These are phyloP conservation scores for Boletus smithii DNA, from an alignment of 1,284 basidiomycete species.

Conservation along the genomic window DNA sequence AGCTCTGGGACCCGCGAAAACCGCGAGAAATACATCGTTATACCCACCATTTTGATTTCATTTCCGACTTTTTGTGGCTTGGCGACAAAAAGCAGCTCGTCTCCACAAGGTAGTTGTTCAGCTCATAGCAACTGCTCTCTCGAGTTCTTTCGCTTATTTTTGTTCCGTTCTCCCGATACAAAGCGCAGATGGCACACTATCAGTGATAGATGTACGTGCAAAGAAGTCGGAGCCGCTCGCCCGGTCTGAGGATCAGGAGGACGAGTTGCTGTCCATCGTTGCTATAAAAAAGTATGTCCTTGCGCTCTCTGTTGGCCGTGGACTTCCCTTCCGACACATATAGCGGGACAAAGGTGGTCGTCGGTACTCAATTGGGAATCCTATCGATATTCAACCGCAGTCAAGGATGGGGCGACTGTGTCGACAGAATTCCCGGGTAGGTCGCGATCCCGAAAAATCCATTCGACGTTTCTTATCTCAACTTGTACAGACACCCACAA, in stretches of 20 bases:
- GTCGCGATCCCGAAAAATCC: slow-evolving; percentile 18
- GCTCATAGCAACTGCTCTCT: neutral
- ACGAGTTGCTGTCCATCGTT: slow-evolving; percentile 85
- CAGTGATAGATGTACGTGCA: slow-evolving; percentile 83
- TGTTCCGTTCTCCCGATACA: no score
- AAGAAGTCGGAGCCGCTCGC: slow-evolving; percentile 72
- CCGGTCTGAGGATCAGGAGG: slow-evolving; percentile 93
- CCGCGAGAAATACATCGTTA: slow-evolving; percentile 64
- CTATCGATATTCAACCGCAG: slow-evolving; percentile 86
- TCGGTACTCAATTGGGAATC: slow-evolving; percentile 91
- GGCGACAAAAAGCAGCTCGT: slow-evolving; percentile 83
- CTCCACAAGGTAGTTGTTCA: slow-evolving; percentile 67
- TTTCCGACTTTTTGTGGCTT: slow-evolving; percentile 88
- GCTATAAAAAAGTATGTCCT: slow-evolving; percentile 70
- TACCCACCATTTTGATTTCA: slow-evolving; percentile 92
- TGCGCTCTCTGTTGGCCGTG: neutral
- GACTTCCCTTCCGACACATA: neutral
- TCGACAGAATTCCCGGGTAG: slow-evolving; percentile 88
- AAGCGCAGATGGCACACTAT: slow-evolving; percentile 90
- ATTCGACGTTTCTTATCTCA: slow-evolving; percentile 8
- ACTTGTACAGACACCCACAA: slow-evolving; percentile 66
- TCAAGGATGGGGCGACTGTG: slow-evolving; percentile 88
- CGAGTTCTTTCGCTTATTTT: no score
- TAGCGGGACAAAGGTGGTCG: slow-evolving; percentile 77
- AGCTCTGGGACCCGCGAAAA: slow-evolving; percentile 89